A percentile compares a stretch with the other conserved stretches of the same genome.
These are phyloP conservation scores for Carex parvula DNA, from an alignment of 176 grass and related monocot genomes.

Conservation along the genomic window DNA sequence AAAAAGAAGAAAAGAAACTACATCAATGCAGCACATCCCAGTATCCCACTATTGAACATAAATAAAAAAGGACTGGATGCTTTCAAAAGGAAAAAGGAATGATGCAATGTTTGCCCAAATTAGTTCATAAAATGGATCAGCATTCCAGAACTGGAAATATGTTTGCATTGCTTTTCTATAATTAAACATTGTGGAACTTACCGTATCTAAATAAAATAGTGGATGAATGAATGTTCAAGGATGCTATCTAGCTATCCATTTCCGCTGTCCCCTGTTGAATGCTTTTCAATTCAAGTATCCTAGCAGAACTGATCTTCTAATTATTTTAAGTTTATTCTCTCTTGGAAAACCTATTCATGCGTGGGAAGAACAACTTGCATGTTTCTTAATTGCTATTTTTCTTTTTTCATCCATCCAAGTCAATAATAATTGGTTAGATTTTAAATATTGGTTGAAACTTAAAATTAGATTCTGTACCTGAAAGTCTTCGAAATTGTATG, in stretches of 20 bases:
- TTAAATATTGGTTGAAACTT: background rate
- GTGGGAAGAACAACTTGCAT: too few relatives aligned
- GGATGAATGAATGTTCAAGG: background rate
- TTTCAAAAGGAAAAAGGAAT: background rate
- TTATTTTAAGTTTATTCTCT: too few relatives aligned
- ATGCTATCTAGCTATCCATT: too few relatives aligned
- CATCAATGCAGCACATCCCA: background rate
- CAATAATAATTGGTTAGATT: background rate
- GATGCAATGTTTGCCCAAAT: background rate
- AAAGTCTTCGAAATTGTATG: background rate
- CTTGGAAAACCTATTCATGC: too few relatives aligned
- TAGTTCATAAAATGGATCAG: background rate
- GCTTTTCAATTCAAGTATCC: too few relatives aligned
- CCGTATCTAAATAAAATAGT: background rate
- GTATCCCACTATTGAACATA: background rate
- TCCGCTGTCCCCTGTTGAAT: too few relatives aligned
- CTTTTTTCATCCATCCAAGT: background rate
- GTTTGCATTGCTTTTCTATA: background rate
- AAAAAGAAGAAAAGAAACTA: background rate
- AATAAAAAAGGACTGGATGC: background rate
- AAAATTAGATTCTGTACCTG: background rate
- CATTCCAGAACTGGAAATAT: background rate
- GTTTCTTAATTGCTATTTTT: too few relatives aligned
- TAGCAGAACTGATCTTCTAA: too few relatives aligned
- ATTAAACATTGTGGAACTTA: background rate